Evolutionary conservation across 2,329 filamentous ascomycete genomes (phyloP), one percentile per base, ranked within the genome.

Genomic region (Diplodia intermedia): DNA sequence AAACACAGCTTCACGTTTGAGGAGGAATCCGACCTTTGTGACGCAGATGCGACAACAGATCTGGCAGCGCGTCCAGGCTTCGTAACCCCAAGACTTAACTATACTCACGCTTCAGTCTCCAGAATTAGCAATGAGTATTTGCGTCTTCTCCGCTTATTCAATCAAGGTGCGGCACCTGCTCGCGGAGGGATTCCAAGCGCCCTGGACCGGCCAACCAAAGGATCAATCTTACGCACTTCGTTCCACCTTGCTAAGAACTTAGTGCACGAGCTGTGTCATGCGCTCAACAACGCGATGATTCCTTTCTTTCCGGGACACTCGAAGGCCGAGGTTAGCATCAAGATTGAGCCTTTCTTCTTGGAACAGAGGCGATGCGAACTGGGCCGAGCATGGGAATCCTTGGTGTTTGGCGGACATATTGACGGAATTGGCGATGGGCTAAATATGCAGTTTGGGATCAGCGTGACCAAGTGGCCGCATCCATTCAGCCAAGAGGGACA

Each of bases 271-370:
- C 29, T 69, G 11, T 69, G 61, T 31, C 61, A 69, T 26, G 68
- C 54, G 4, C 31, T 66, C 55, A 66, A 69, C 38, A 67, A 56
- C 31, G 68, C 68, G 23, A 26, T 60, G 14, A 31, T 38, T 4
- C 26, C 47, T 38, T 49, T 60, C 57, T 15, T 36, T 23, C 26
- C 23, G 18, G 14, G 5, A n/a, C n/a, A 33, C 20, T 43, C 8
- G 36, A 5, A 7, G 11, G 15, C 63, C 5, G 53, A 61, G 36
- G 12, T 66, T 15, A 29, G 52, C 8, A 54, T 61, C 54, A 62
- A 65, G 54, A 40, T 69, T 23, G 68, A 69, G n/a, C 68, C 68
- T 12, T 69, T 69, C 47, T 69, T 69, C 55, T 61, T 67, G 62
- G 61, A 69, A 8, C 68, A 69, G 29, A 20, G 33, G 18, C 61